Percentiles rank a stretch among this genome's conserved stretches.
These are phyloP conservation scores for Claviceps capensis DNA, from an alignment of 2,329 filamentous ascomycete genomes.

Conservation along the genomic window DNA sequence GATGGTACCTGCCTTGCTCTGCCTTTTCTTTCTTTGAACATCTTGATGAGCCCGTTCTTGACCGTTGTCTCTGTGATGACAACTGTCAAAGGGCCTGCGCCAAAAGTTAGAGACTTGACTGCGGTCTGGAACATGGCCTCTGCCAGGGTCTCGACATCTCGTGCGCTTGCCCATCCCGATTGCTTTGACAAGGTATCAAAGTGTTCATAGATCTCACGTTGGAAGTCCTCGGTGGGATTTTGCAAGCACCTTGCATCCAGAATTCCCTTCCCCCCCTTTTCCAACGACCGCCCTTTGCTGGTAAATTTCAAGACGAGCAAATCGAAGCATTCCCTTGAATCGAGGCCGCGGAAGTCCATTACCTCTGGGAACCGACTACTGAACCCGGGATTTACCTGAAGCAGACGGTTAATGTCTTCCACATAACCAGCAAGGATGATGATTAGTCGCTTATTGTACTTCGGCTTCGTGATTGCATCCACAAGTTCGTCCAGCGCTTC, in stretches of 20 bases:
- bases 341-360: constrained; percentile 39
- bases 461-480: constrained; percentile 37
- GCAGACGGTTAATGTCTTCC: constrained; percentile 48
- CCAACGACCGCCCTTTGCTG: constrained; percentile 12
- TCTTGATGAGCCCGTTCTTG: not conserved
- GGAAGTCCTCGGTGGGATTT: constrained; percentile 6
- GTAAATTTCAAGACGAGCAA: constrained; percentile 25
- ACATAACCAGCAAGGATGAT: constrained; percentile 59
- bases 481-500: constrained; percentile 42
- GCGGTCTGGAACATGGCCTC: constrained; percentile 31
- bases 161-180: constrained; percentile 45
- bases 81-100: not conserved
- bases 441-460: constrained; percentile 45
- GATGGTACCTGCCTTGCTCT: not conserved
- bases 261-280: constrained; percentile 4
- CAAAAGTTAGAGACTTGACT: constrained; percentile 6
- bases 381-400: constrained; percentile 48
- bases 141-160: constrained; percentile 44
- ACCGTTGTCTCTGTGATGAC: not conserved
- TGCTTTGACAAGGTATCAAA: constrained; percentile 25
- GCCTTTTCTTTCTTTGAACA: not conserved
- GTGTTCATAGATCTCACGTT: constrained; percentile 4
- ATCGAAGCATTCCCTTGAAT: constrained; percentile 24
- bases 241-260: constrained; percentile 16
- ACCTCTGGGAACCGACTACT: constrained; percentile 51